These are phyloP conservation scores for Phylloporus sp. DNA, from an alignment of 768 basidiomycete genomes.

Conservation along the genomic window DNA sequence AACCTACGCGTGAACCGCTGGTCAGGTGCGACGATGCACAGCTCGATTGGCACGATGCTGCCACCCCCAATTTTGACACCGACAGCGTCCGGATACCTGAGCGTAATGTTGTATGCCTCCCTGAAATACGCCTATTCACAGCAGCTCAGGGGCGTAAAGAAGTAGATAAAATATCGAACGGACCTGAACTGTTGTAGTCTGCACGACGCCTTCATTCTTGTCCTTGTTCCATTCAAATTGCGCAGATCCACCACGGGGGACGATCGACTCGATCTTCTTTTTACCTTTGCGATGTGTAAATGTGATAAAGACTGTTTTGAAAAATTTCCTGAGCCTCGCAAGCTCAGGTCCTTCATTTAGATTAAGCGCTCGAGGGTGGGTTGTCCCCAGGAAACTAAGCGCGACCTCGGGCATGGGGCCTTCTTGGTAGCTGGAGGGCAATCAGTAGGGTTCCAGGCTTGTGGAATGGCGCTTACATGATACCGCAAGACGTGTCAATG, in stretches of 20 bases:
- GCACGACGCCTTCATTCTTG: conserved; percentile 9
- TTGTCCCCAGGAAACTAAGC: conserved; percentile 24
- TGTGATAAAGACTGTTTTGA: conserved; percentile 34
- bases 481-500: conserved; percentile 43
- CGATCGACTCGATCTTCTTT: conserved; percentile 37
- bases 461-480: conserved; percentile 33
- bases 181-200: conserved; percentile 39
- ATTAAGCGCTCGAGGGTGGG: conserved; percentile 28
- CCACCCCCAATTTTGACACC: conserved; percentile 35
- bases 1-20: conserved; percentile 48
- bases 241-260: conserved; percentile 35
- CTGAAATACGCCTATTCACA: conserved; percentile 38
- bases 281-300: conserved; percentile 20
- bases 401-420: conserved; percentile 28
- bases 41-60: conserved; percentile 46
- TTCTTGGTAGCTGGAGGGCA: conserved; percentile 21
- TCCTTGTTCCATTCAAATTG: conserved; percentile 37
- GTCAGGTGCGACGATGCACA: conserved; percentile 40
- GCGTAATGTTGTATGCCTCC: conserved; percentile 29
- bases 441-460: not conserved
- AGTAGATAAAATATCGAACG: not conserved
- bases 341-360: conserved; percentile 25
- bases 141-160: not conserved
- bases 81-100: conserved; percentile 33
- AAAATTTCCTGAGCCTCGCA: conserved; percentile 34